Base-by-base conservation (phyloP, 169 alveolate species). In the Amoebophrya sp. region DNA sequence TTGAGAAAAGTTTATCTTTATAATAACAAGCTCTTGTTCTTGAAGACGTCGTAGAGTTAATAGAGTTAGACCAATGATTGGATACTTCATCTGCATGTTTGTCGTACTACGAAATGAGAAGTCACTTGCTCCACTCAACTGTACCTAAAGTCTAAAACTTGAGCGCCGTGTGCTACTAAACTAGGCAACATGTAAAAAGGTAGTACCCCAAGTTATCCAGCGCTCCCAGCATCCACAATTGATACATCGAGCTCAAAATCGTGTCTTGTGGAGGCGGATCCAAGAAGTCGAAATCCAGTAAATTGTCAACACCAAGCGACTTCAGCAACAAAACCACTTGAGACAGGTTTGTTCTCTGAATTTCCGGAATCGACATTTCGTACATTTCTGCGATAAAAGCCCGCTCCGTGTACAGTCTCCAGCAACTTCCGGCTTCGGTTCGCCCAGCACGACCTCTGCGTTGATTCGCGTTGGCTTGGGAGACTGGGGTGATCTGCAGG, bases 371-470 rank as follows among this genome's bases (percentile, higher is more conserved):
- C 94, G 97, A 98, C 95, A 97, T 98, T 94, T 98, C 99, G 90
- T 98, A 96, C 97, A 99, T 96, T 94, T 99, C 99, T 89, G 97
- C 97, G 90, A 96, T 94, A 95, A 93, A 98, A 38, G 99, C 98
- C 41, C 98, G 96, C 95, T 99, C 99, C 0, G 99, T 98, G 95
- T 99, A 99, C 92, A 99, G 95, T 89, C 99, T 97, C 95, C 96
- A 98, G 94, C 99, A 99, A 41, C 97, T 95, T 47, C 99, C 99
- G 40, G 99, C 99, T 0, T 99, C 99, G 0, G 99, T 98, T 92
- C 99, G 96, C 1, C 99, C 99, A 0, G 99, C 99, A 93, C 99
- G 97, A n/a, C 99, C 99, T 40, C 99, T 96, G 83, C 99, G 95
- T 94, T 99, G 99, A 94, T 98, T 98, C 10, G 99, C 99, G 95